A percentile compares a stretch with the other conserved stretches of the same genome.
Evolutionary conservation across 306 rosid genomes (phyloP).

Genomic region (Phaseolus lunatus): DNA sequence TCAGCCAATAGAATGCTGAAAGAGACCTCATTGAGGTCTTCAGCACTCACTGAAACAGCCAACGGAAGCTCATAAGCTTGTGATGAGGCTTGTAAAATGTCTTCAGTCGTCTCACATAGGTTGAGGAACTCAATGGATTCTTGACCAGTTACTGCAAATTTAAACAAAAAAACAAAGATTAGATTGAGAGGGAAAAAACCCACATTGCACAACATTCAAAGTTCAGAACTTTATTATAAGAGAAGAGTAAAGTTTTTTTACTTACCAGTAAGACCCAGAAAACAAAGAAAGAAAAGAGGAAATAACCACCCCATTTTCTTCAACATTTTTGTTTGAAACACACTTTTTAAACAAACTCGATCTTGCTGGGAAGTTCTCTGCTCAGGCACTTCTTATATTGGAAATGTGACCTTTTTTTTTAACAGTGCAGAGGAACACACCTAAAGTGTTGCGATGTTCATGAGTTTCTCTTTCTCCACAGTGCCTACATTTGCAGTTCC

Average conservation of each 20-base stretch:
- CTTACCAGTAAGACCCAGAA: slow-evolving; percentile 64
- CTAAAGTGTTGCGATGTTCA: not conserved
- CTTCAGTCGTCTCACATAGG: slow-evolving; percentile 53
- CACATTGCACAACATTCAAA: not conserved
- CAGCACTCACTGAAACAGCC: slow-evolving; percentile 63
- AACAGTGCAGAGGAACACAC: slow-evolving; percentile 35
- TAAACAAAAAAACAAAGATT: slow-evolving; percentile 21
- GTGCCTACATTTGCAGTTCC: not conserved
- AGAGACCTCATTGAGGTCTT: slow-evolving; percentile 61
- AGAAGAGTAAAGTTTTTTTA: slow-evolving; percentile 40
- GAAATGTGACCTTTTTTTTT: not conserved
- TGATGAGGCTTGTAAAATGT: slow-evolving; percentile 45
- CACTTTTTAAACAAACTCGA: not conserved
- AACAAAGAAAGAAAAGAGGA: slow-evolving; percentile 49
- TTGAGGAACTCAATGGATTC: slow-evolving; percentile 58
- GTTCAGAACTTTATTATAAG: slow-evolving; percentile 18
- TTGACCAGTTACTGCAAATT: slow-evolving; percentile 64
- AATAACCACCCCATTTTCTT: slow-evolving; percentile 51
- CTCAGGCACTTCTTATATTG: not conserved
- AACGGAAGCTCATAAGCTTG: slow-evolving; percentile 54
- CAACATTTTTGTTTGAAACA: slow-evolving; percentile 33
- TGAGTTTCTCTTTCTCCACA: not conserved
- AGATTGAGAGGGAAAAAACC: not conserved
- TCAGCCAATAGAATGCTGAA: slow-evolving; percentile 71
- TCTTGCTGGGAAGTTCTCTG: not conserved